Evolutionary conservation across 2,329 filamentous ascomycete genomes (phyloP).

Genomic region (Pseudophaeomoniella oleicola): DNA sequence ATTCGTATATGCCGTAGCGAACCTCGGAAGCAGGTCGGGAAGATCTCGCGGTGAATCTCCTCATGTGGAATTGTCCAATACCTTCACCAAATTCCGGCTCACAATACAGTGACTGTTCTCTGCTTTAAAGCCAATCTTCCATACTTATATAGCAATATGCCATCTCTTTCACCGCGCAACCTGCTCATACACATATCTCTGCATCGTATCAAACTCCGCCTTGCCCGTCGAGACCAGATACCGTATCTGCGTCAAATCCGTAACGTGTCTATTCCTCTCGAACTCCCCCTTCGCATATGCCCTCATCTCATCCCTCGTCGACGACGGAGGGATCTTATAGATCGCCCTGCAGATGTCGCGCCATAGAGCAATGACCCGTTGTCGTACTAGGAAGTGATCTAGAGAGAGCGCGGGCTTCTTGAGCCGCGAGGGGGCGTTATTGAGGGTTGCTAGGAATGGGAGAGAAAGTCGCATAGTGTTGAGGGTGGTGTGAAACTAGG

Average conservation of each 20-base stretch:
- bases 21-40: too few relatives aligned
- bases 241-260: conserved; percentile 27
- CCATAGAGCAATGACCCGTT: conserved; percentile 27
- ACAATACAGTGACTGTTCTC: too few relatives aligned
- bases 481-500: too few relatives aligned
- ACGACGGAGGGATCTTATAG: conserved; percentile 18
- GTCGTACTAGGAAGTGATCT: conserved; percentile 25
- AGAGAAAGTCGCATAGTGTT: too few relatives aligned
- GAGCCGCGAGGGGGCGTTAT: background rate
- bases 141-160: too few relatives aligned
- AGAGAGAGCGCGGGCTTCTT: conserved; percentile 4
- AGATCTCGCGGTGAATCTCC: too few relatives aligned
- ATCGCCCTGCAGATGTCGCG: conserved; percentile 25
- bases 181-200: conserved; percentile 30
- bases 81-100: too few relatives aligned
- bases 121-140: too few relatives aligned
- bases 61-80: too few relatives aligned
- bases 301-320: conserved; percentile 24
- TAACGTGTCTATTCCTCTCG: conserved; percentile 25
- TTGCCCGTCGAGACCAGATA: conserved; percentile 32
- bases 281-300: conserved; percentile 30
- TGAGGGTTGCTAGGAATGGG: too few relatives aligned
- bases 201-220: conserved; percentile 31
- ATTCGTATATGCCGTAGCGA: too few relatives aligned
- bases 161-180: conserved; percentile 10